Evolutionary conservation across 192 early-diverging fungal genomes (phyloP), one percentile per base, ranked within the genome.

Genomic region (Geranomyces variabilis): DNA sequence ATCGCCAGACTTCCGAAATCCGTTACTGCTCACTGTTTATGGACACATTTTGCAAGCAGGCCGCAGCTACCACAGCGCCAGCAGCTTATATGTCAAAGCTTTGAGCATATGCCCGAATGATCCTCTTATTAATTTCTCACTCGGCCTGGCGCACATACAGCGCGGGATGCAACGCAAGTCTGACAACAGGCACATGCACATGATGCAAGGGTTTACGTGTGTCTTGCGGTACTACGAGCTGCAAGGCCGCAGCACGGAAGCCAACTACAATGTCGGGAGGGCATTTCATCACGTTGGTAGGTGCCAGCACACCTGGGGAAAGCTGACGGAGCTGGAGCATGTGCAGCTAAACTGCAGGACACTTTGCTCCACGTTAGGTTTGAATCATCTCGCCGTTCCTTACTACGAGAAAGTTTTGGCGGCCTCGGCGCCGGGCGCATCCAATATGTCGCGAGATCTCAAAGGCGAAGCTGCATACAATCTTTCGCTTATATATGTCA

Each of bases 391-490:
- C 21, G 97, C 97, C 0, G 77, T 90, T n/a, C 80, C 81, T n/a
- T 93, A 94, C 74, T 99, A 99, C 69, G 84, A 89, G 43, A 80
- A 84, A 13, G 93, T 90, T 8, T 79, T 98, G 28, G 66, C 69
- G 15, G 69, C 60, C 21, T 68, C 65, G 5, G 58, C 70, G 19
- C 31, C 57, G 29, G 71, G 66, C 22, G 45, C 47, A 19, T 17
- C 28, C 34, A 47, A 72, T 47, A 82, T 84, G 55, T 60, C 67
- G 13, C 86, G 80, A 29, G 81, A 88, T 43, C 62, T 95, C 55
- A 86, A 80, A 63, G 63, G 83, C 28, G 96, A 98, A 73, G 91
- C 93, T 0, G 97, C 96, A 26, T 98, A 96, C 77, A 99, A 99
- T 67, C 77, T 97, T 63, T 85, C 90, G 46, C 70, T 85, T 34